phyloP scores from a whole-genome alignment of 164 flowering plant species.

The Annona squamosa region DNA sequence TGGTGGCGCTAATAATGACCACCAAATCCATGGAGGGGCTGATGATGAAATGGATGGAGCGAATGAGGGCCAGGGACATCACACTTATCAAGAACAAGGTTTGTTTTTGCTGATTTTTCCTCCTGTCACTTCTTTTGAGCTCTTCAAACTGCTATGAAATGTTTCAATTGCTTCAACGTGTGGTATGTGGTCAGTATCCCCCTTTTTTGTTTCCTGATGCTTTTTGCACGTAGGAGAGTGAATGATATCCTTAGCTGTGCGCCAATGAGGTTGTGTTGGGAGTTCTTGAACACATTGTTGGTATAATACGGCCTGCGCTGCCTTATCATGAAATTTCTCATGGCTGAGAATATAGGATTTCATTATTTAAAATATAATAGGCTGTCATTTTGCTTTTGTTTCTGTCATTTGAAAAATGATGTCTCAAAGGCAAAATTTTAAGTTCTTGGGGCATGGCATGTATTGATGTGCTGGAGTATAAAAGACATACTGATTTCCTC shows the following conservation, averaged over 20 bases:
- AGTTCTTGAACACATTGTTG: neutral
- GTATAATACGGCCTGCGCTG: too few species aligned
- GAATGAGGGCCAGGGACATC: neutral
- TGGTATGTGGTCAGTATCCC: neutral
- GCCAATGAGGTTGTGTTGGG: neutral
- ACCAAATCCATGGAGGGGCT: neutral
- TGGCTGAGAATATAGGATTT: too few species aligned
- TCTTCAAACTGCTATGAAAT: neutral
- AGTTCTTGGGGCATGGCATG: too few species aligned
- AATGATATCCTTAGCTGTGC: neutral
- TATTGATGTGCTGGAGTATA: too few species aligned
- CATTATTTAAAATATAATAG: too few species aligned
- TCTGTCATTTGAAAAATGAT: too few species aligned
- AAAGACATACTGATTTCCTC: too few species aligned
- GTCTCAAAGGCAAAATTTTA: too few species aligned
- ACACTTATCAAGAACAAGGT: conserved; percentile 8
- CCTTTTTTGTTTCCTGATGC: neutral
- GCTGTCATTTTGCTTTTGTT: too few species aligned
- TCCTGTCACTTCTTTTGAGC: neutral
- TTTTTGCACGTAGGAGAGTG: neutral
- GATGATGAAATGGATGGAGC: neutral
- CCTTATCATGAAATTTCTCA: too few species aligned
- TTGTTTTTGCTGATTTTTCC: neutral
- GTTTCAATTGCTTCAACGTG: neutral
- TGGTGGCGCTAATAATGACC: neutral